These are phyloP conservation scores for Theobroma grandiflorum DNA, from an alignment of 441 rosid genomes.

Conservation along the genomic window DNA sequence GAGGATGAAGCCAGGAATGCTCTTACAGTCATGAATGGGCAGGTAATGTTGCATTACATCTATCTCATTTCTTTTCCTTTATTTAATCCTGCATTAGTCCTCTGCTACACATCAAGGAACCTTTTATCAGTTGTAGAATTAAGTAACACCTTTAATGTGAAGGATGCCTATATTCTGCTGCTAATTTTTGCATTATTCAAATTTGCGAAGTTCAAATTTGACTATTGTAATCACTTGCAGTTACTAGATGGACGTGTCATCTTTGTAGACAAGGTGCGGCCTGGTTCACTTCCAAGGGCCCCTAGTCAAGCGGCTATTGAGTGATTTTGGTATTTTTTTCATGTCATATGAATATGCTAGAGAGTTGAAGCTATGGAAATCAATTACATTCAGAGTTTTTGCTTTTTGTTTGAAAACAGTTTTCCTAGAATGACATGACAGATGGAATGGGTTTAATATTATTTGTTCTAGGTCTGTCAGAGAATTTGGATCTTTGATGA, in stretches of 20 bases:
- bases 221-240: slow-evolving; percentile 35
- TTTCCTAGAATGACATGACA: background rate
- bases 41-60: slow-evolving; percentile 43
- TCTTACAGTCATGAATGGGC: slow-evolving; percentile 58
- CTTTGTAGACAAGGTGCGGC: slow-evolving; percentile 37
- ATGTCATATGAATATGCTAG: background rate
- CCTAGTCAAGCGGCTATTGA: slow-evolving; percentile 21
- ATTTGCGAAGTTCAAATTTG: slow-evolving; percentile 4
- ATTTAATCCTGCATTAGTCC: background rate
- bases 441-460: background rate
- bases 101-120: background rate
- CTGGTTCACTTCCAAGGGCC: background rate
- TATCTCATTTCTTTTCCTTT: background rate
- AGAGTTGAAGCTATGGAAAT: background rate
- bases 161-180: background rate
- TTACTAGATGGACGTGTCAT: slow-evolving; percentile 48
- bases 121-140: background rate
- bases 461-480: background rate
- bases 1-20: slow-evolving; percentile 58
- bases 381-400: background rate
- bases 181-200: background rate
- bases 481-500: background rate
- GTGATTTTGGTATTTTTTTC: background rate
- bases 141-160: background rate
- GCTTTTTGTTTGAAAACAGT: background rate